These are phyloP conservation scores for Trichoderma atroviride DNA, from an alignment of 2,329 filamentous ascomycete species.

Conservation along the genomic window DNA sequence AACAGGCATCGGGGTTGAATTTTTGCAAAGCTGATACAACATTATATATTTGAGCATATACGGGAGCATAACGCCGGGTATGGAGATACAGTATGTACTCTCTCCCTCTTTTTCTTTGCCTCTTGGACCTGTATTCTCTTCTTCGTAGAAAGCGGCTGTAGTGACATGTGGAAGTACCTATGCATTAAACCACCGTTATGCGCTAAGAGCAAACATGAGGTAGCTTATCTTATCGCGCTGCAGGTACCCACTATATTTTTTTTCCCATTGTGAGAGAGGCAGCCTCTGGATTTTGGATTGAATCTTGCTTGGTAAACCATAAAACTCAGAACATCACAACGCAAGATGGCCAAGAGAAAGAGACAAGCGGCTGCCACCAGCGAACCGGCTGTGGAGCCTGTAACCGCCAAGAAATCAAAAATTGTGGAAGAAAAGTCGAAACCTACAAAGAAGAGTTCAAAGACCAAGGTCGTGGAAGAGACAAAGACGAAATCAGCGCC, in stretches of 20 bases:
- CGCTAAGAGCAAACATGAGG: neutral
- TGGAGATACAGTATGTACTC: constrained; percentile 23
- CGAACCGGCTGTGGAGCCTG: constrained; percentile 33
- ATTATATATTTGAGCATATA: constrained; percentile 25
- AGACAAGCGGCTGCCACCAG: constrained; percentile 42
- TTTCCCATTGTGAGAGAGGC: constrained; percentile 12
- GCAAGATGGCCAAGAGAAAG: constrained; percentile 54
- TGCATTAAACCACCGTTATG: constrained; percentile 30
- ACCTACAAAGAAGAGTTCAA: constrained; percentile 37
- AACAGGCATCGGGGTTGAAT: constrained; percentile 15
- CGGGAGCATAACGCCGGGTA: constrained; percentile 17
- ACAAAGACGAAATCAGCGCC: constrained; percentile 20
- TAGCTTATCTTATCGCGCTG: constrained; percentile 41
- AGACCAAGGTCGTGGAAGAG: constrained; percentile 3
- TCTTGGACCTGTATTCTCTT: neutral
- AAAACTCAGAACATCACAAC: constrained; percentile 3
- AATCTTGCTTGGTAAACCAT: neutral
- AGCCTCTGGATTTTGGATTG: neutral
- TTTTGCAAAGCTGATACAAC: constrained; percentile 20
- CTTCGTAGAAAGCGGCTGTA: too few relatives aligned
- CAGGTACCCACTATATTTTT: constrained; percentile 27
- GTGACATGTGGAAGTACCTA: constrained; percentile 27
- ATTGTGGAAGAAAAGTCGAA: constrained; percentile 20
- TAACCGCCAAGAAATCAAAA: constrained; percentile 41
- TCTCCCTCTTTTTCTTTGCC: neutral